A percentile compares a stretch with the other conserved stretches of the same genome.
Conservation (phyloP, 768 basidiomycete genomes). For the Tulasnella sp. region DNA sequence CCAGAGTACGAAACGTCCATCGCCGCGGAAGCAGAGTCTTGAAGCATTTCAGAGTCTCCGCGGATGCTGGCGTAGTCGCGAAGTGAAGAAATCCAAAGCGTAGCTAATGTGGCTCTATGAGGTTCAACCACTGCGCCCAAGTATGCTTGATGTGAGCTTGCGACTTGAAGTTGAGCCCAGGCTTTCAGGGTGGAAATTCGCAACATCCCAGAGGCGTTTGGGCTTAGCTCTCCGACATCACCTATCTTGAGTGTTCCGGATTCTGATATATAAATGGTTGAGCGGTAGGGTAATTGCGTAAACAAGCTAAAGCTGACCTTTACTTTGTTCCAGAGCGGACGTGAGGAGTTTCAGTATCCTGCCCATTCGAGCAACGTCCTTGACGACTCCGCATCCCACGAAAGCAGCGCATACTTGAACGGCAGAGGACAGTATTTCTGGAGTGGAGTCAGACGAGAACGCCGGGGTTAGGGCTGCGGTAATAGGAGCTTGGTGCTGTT, state of each 20-base stretch:
- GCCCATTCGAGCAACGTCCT: constrained; percentile 87
- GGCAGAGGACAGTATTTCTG: constrained; percentile 89
- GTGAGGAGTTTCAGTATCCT: constrained; percentile 87
- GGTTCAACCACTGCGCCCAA: constrained; percentile 78
- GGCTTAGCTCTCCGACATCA: constrained; percentile 78
- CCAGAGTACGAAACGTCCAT: constrained; percentile 82
- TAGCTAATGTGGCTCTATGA: constrained; percentile 65
- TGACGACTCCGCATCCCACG: constrained; percentile 91
- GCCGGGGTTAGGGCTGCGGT: constrained; percentile 96
- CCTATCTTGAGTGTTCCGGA: constrained; percentile 81
- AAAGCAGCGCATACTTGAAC: constrained; percentile 92
- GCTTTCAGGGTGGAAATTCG: constrained; percentile 88
- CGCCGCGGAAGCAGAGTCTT: constrained; percentile 68
- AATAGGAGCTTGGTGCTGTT: constrained; percentile 97
- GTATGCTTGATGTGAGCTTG: constrained; percentile 69
- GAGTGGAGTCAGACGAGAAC: constrained; percentile 91
- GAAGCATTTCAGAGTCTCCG: constrained; percentile 80
- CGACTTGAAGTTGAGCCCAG: constrained; percentile 89
- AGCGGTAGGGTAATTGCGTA: neutral
- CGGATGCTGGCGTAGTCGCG: constrained; percentile 90
- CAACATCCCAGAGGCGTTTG: constrained; percentile 93
- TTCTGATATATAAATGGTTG: constrained; percentile 46
- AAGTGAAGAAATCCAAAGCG: constrained; percentile 83
- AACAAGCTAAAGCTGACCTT: constrained; percentile 52
- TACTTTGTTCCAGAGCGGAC: constrained; percentile 81